Conservation (phyloP, 192 early-diverging fungal genomes). For the Podila minutissima region DNA sequence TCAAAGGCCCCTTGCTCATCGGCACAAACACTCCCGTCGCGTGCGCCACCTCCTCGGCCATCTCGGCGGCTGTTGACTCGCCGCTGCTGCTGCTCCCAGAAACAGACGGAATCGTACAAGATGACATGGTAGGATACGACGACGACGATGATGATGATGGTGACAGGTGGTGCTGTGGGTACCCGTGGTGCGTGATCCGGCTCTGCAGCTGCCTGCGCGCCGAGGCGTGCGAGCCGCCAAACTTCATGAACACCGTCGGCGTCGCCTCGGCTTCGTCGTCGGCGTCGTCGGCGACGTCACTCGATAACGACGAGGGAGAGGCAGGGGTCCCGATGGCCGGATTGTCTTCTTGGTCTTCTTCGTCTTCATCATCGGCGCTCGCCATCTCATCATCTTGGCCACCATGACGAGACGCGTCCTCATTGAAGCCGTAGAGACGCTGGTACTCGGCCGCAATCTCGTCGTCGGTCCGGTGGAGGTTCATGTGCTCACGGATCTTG, state of each 20-base stretch:
- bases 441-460: conserved; percentile 37
- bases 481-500: conserved; percentile 42
- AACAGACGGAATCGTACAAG: too few relatives aligned
- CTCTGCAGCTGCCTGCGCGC: neutral
- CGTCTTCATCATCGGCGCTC: conserved; percentile 10
- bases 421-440: conserved; percentile 18
- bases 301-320: neutral
- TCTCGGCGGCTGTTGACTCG: neutral
- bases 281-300: conserved; percentile 17
- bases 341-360: neutral
- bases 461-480: conserved; percentile 29
- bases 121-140: neutral
- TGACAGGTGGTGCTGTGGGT: neutral
- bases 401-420: neutral
- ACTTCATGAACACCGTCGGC: conserved; percentile 17
- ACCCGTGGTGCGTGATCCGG: neutral
- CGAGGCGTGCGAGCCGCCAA: conserved; percentile 5
- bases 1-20: neutral
- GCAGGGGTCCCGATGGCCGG: neutral
- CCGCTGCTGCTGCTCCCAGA: neutral
- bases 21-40: neutral
- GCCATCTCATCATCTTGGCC: neutral
- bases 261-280: conserved; percentile 18
- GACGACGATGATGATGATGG: neutral
- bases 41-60: too few relatives aligned